phyloP scores from a whole-genome alignment of 495 filamentous ascomycete genomes.

The Cercophora sp. region DNA sequence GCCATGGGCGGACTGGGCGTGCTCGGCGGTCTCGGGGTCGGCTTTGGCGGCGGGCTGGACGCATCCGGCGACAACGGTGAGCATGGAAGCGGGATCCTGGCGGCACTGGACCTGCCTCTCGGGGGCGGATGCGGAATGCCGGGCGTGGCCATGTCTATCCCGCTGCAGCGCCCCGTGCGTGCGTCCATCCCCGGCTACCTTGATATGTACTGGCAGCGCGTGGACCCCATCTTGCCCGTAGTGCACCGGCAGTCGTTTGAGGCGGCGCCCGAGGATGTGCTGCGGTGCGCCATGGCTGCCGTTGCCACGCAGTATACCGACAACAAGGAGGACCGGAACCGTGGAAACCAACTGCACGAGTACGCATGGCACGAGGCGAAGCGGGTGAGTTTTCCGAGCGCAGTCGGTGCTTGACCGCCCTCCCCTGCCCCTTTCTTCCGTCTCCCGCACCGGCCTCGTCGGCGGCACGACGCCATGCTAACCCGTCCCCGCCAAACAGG shows the following conservation, averaged over 20 bases:
- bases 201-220: slow-evolving; percentile 41
- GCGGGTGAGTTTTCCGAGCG: slow-evolving; percentile 32
- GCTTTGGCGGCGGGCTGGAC: slow-evolving; percentile 11
- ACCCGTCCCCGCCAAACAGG: slow-evolving; percentile 23
- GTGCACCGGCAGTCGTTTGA: slow-evolving; percentile 41
- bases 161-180: slow-evolving; percentile 30
- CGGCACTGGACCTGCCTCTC: slow-evolving; percentile 27
- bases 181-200: slow-evolving; percentile 38
- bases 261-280: slow-evolving; percentile 33
- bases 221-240: slow-evolving; percentile 40
- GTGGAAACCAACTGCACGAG: slow-evolving; percentile 42
- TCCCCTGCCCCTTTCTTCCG: background rate
- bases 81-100: slow-evolving; percentile 23
- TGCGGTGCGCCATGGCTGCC: slow-evolving; percentile 48
- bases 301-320: slow-evolving; percentile 44
- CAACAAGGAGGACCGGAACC: slow-evolving; percentile 41
- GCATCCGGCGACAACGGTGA: slow-evolving; percentile 8
- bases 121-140: slow-evolving; percentile 18
- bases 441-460: too few species aligned
- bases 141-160: slow-evolving; percentile 27
- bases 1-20: slow-evolving; percentile 17
- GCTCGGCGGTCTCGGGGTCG: slow-evolving; percentile 13
- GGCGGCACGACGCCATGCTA: too few species aligned
- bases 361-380: slow-evolving; percentile 43
- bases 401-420: background rate